These are phyloP conservation scores for Pueraria montana DNA, from an alignment of 306 rosid genomes.

Conservation along the genomic window DNA sequence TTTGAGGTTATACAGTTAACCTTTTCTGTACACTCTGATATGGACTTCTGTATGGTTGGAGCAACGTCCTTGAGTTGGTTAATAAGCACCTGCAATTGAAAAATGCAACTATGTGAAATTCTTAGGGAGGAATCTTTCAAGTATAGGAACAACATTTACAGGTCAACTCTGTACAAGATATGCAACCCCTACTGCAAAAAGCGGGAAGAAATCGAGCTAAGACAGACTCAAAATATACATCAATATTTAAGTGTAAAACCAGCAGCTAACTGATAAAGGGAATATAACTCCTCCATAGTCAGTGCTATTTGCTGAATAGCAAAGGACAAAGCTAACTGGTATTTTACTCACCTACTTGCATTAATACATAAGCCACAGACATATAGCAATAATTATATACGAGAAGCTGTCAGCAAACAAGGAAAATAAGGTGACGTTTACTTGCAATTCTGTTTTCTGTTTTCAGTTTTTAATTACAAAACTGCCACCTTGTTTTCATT, in stretches of 20 bases:
- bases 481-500: no score
- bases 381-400: background rate
- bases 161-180: slow-evolving; percentile 39
- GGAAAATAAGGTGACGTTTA: slow-evolving; percentile 1
- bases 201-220: background rate
- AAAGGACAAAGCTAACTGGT: slow-evolving; percentile 18
- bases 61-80: slow-evolving; percentile 99
- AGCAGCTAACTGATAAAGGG: slow-evolving; percentile 22
- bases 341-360: slow-evolving; percentile 13
- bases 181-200: slow-evolving; percentile 12
- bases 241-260: slow-evolving; percentile 5
- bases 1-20: slow-evolving; percentile 79
- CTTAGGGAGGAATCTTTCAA: slow-evolving; percentile 16
- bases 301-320: background rate
- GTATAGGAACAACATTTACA: slow-evolving; percentile 27
- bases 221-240: slow-evolving; percentile 3
- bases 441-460: no score
- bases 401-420: slow-evolving; percentile 16
- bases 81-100: slow-evolving; percentile 78
- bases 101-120: slow-evolving; percentile 41
- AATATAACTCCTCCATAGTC: slow-evolving; percentile 22
- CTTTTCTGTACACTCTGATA: slow-evolving; percentile 94
- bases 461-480: no score
- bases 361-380: background rate
- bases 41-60: slow-evolving; percentile 92